Evolutionary conservation across 345 rosid genomes (phyloP), one percentile per base, ranked within the genome.

Genomic region (Viola odorata): DNA sequence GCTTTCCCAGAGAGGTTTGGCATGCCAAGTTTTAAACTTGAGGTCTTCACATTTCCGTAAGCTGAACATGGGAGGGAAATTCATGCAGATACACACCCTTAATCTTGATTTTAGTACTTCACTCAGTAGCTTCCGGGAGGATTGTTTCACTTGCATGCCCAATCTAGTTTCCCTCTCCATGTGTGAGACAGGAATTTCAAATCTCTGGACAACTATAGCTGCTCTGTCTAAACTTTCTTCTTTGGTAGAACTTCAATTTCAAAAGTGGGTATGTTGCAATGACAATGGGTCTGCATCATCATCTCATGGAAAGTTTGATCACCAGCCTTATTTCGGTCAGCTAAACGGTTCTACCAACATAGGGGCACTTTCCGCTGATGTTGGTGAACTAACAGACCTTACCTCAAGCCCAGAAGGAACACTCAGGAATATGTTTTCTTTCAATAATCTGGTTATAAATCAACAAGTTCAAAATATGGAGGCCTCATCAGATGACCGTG

Each of bases 81-180:
- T 92, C 77, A 55, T 53, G 70, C 73, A 60, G 55, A 50, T 85
- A 50, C 94, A 72, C 67, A 82, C 89, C 39, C 91, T 89, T 52
- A 83, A 82, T 76, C 84, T 89, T 53, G 96, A 92, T 75, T 78
- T 65, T 62, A 85, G 85, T 62, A 81, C 82, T 74, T 73, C 73
- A 8, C 76, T 87, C 10, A 63, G 61, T 74, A 78, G 88, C 79
- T 89, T 92, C 77, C 81, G 71, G 59, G 95, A 89, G 73, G 84
- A 76, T 59, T 92, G 98, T 71, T 89, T 92, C 61, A 62, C 87
- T 79, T 61, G 79, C 79, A 89, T 87, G 89, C 96, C 98, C 7
- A 89, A 85, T 41, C 78, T 92, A 70, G 70, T 61, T 47, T 73
- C 65, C 67, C 88, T 92, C 64, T 87, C 98, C 3, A 80, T 89